Evolutionary conservation across 2,329 filamentous ascomycete species (phyloP).

Genomic region (Fusarium transvaalense): DNA sequence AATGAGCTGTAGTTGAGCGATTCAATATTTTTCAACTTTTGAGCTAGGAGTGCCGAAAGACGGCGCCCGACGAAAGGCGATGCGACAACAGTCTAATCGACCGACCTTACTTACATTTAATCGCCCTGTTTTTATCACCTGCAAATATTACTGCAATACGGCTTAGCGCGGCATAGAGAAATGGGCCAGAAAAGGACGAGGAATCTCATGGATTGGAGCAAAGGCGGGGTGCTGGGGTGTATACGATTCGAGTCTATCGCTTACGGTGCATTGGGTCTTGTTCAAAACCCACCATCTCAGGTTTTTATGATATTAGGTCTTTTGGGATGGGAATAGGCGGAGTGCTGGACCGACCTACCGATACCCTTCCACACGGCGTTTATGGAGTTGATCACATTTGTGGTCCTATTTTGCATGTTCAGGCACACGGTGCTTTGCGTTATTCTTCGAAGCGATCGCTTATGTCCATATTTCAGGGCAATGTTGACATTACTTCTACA

Average conservation of each 20-base stretch:
- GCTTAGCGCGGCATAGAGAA: constrained; percentile 49
- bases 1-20: constrained; percentile 1
- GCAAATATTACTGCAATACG: constrained; percentile 46
- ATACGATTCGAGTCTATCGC: constrained; percentile 51
- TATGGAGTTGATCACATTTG: constrained; percentile 37
- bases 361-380: constrained; percentile 49
- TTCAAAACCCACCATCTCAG: constrained; percentile 34
- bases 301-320: constrained; percentile 38
- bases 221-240: constrained; percentile 43
- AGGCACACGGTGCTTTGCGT: constrained; percentile 23
- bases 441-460: constrained; percentile 46
- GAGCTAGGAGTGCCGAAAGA: constrained; percentile 4
- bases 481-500: constrained; percentile 15
- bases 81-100: constrained; percentile 13
- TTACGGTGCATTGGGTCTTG: constrained; percentile 42
- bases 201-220: constrained; percentile 33
- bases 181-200: constrained; percentile 45
- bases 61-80: constrained; percentile 17
- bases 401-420: constrained; percentile 29
- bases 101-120: constrained; percentile 32
- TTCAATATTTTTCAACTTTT: constrained; percentile 24
- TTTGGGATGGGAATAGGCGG: constrained; percentile 40
- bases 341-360: constrained; percentile 45
- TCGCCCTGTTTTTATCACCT: constrained; percentile 40
- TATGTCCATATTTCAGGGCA: constrained; percentile 20